phyloP scores from a whole-genome alignment of 257 asterid species.

The Verbena officinalis region DNA sequence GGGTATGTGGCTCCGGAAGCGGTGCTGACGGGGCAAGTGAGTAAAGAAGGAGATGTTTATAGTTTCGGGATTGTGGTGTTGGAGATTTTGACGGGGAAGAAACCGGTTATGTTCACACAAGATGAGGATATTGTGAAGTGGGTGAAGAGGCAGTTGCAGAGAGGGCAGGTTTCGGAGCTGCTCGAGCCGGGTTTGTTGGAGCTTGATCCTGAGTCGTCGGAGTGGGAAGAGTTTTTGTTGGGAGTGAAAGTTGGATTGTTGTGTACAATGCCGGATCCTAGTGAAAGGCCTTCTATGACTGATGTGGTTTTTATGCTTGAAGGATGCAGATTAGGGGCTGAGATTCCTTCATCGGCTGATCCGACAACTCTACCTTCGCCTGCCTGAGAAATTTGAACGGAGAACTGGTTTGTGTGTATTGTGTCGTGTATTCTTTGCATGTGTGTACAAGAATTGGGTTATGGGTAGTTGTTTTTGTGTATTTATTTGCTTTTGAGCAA shows the following conservation, averaged over 20 bases:
- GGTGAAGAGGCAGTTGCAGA: slow-evolving; percentile 80
- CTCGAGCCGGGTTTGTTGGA: slow-evolving; percentile 79
- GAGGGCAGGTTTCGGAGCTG: slow-evolving; percentile 68
- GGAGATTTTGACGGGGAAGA: slow-evolving; percentile 74
- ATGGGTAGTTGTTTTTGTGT: slow-evolving; percentile 2
- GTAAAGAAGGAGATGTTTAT: slow-evolving; percentile 66
- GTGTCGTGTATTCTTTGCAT: slow-evolving; percentile 40
- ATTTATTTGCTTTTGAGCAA: slow-evolving; percentile 6
- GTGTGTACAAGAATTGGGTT: slow-evolving; percentile 14
- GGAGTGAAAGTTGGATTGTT: slow-evolving; percentile 79
- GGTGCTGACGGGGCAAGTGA: slow-evolving; percentile 51
- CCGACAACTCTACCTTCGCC: slow-evolving; percentile 71
- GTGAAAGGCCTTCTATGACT: slow-evolving; percentile 68
- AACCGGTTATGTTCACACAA: slow-evolving; percentile 74
- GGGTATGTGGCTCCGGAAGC: slow-evolving; percentile 82
- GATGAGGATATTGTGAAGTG: slow-evolving; percentile 89
- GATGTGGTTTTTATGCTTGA: slow-evolving; percentile 84
- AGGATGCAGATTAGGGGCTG: slow-evolving; percentile 73
- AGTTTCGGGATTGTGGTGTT: slow-evolving; percentile 75
- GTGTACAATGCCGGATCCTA: slow-evolving; percentile 77
- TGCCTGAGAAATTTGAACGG: slow-evolving; percentile 21
- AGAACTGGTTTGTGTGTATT: neutral
- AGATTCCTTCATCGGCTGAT: slow-evolving; percentile 72
- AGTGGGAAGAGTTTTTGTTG: slow-evolving; percentile 80
- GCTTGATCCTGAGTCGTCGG: slow-evolving; percentile 80